Evolutionary conservation across 2,329 filamentous ascomycete genomes (phyloP).

Genomic region (Penicillium sp.): DNA sequence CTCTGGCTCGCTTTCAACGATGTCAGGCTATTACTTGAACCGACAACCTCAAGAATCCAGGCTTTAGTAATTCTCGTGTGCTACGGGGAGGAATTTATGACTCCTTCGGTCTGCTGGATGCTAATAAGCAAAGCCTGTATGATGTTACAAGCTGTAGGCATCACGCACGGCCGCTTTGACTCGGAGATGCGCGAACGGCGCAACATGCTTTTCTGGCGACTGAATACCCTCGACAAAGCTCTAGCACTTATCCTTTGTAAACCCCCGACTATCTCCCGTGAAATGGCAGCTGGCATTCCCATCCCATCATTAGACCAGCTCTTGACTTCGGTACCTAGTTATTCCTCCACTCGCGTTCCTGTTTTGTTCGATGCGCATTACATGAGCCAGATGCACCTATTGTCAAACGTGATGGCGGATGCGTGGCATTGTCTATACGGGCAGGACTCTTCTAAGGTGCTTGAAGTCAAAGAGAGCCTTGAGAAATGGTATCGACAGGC

Average conservation of each 20-base stretch:
- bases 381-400: background rate
- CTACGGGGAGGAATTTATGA: background rate
- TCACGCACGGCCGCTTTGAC: background rate
- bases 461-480: background rate
- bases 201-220: constrained; percentile 1
- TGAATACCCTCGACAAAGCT: constrained; percentile 1
- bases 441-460: background rate
- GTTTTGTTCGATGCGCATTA: constrained; percentile 3
- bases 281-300: background rate
- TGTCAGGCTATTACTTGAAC: background rate
- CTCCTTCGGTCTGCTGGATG: background rate
- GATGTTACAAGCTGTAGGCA: constrained; percentile 1
- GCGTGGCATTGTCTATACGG: constrained; percentile 1
- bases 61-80: background rate
- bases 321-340: background rate
- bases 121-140: background rate
- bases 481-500: background rate
- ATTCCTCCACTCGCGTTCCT: background rate
- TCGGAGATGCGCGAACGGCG: background rate
- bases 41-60: background rate
- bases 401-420: constrained; percentile 2
- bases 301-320: background rate
- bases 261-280: background rate
- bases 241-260: background rate
- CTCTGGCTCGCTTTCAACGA: background rate